Base-by-base conservation (phyloP, 495 filamentous ascomycete species). In the Aspergillus coremiiformis region DNA sequence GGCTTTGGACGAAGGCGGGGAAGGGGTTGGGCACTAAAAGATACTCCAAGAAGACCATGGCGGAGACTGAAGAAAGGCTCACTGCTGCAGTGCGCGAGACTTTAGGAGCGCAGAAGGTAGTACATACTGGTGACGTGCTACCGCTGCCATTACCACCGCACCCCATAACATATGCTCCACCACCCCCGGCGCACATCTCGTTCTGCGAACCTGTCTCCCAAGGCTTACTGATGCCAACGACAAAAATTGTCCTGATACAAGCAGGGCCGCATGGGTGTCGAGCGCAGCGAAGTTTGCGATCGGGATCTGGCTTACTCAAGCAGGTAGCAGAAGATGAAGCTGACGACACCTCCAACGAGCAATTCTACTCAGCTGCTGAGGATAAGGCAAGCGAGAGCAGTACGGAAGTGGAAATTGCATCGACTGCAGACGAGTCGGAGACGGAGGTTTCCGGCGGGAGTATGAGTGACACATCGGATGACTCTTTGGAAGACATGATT, bases 311-410 rank as follows among this genome's bases (percentile, higher is more conserved):
- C 6, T 43, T 71, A 12, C 56, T 84, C 12, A 83, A 84, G 52
- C 81, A 82, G 19, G 77, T 84, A 3, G 76, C 76, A 11, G 84
- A 88, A 47, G 79, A 82, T 44, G 87, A 91, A 51, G 83, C 82
- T 19, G 79, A 84, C 32, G 89, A 90, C 55, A 89, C 87, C 19
- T 82, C 86, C 17, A 92, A 84, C 51, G 90, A 96, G 64, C 84
- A 88, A 57, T 96, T 94, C 66, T 95, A 79, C 59, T 94, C 90
- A 3, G 90, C 90, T 3, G 80, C 85, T 5, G 90, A 95, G 61
- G 89, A 93, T 51, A 78, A 81, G 21, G 60, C 61, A 14, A 50
- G 77, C 5, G 78, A 81, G 51, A 70, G 80, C 47, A 79, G 81
- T 33, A 80, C 80, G 2, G 82, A 84, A 48, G 71, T 79, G 54